Evolutionary conservation across 306 rosid species (phyloP).

Genomic region (Prunus salicina): DNA sequence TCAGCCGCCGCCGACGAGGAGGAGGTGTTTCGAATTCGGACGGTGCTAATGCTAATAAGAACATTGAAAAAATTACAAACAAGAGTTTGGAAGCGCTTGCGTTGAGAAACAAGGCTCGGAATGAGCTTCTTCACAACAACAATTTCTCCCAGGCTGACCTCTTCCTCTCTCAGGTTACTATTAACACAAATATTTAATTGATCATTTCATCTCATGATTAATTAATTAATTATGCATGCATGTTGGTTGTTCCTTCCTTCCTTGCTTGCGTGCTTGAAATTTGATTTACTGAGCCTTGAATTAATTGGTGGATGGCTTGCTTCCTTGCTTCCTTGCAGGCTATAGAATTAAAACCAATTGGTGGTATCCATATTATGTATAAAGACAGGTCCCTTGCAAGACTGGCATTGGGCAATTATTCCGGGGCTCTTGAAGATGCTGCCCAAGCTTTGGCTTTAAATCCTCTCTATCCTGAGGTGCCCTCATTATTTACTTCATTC

Average conservation of each 20-base stretch:
- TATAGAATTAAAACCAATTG: constrained; percentile 64
- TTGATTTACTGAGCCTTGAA: background rate
- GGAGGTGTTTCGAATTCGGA: constrained; percentile 16
- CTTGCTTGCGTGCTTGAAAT: background rate
- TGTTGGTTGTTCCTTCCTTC: background rate
- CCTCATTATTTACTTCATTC: background rate
- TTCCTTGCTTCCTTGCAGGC: constrained; percentile 51
- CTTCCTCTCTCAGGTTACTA: constrained; percentile 57
- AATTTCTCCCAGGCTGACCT: constrained; percentile 62
- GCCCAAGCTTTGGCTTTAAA: constrained; percentile 58
- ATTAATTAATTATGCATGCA: background rate
- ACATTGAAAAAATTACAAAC: background rate
- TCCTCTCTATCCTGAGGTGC: constrained; percentile 70
- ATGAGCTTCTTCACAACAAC: constrained; percentile 31
- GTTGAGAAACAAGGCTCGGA: constrained; percentile 61
- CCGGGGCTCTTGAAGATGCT: constrained; percentile 76
- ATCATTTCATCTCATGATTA: background rate
- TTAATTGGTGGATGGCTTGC: background rate
- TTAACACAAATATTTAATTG: too few relatives aligned
- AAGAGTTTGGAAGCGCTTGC: constrained; percentile 78
- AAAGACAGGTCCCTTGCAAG: constrained; percentile 76
- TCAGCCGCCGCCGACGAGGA: background rate
- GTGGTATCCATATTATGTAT: constrained; percentile 58
- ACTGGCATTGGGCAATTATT: constrained; percentile 57
- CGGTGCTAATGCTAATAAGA: background rate